Percentiles rank a stretch among this genome's conserved stretches.
Conservation (phyloP, 1,284 basidiomycete species). For the Pseudozyma pruni region DNA sequence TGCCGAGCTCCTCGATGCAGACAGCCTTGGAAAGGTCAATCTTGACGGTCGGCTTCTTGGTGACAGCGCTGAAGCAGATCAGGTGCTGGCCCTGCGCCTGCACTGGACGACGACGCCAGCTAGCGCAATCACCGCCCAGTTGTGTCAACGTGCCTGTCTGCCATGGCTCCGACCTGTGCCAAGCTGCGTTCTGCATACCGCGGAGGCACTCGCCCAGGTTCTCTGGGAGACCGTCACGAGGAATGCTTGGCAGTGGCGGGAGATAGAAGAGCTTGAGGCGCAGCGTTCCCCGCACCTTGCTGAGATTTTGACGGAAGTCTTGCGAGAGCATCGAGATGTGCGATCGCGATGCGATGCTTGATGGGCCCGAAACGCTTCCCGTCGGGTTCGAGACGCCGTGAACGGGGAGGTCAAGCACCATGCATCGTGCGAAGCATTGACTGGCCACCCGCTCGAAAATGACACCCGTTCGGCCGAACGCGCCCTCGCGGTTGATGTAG, state of each 20-base stretch:
- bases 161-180: slow-evolving; percentile 87
- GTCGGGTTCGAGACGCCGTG: slow-evolving; percentile 51
- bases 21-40: slow-evolving; percentile 89
- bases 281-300: slow-evolving; percentile 57
- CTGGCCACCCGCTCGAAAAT: slow-evolving; percentile 56
- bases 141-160: slow-evolving; percentile 89
- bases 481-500: slow-evolving; percentile 61
- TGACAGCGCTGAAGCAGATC: slow-evolving; percentile 92
- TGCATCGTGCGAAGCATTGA: slow-evolving; percentile 53
- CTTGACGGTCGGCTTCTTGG: slow-evolving; percentile 86
- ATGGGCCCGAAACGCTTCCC: slow-evolving; percentile 41
- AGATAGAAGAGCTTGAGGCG: slow-evolving; percentile 76
- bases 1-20: slow-evolving; percentile 80
- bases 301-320: slow-evolving; percentile 53
- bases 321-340: slow-evolving; percentile 31
- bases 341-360: slow-evolving; percentile 41
- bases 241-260: slow-evolving; percentile 84
- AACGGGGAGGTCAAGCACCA: slow-evolving; percentile 62
- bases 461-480: slow-evolving; percentile 58
- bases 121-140: slow-evolving; percentile 89
- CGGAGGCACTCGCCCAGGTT: slow-evolving; percentile 90
- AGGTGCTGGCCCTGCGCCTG: slow-evolving; percentile 86
- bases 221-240: slow-evolving; percentile 81
- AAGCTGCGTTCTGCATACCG: slow-evolving; percentile 86
- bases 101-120: slow-evolving; percentile 87